Evolutionary conservation across 2,329 filamentous ascomycete species (phyloP).

Genomic region (Apiospora saccharicola): DNA sequence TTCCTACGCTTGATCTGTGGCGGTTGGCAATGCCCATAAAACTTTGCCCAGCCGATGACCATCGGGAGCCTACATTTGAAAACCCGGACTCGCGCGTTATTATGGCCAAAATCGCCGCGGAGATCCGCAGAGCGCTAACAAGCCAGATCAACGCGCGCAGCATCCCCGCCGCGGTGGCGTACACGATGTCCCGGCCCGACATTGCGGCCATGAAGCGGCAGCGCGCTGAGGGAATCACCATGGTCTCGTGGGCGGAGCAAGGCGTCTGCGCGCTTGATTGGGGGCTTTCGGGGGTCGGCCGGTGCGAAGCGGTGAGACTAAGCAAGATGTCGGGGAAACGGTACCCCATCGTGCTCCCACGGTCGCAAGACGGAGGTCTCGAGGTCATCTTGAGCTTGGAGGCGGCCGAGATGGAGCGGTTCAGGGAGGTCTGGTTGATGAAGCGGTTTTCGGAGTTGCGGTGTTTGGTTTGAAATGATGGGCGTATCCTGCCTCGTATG

Average conservation of each 20-base stretch:
- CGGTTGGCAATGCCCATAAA: neutral
- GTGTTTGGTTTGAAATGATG: conserved; percentile 25
- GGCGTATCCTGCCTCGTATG: too few relatives aligned
- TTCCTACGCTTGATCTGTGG: conserved; percentile 27
- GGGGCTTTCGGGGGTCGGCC: conserved; percentile 30
- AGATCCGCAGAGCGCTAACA: conserved; percentile 32
- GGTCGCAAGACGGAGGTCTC: conserved; percentile 31
- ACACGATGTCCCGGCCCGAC: conserved; percentile 29
- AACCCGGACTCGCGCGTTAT: neutral
- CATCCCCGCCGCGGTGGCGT: conserved; percentile 27
- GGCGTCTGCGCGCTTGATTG: conserved; percentile 38
- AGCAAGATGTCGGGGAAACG: conserved; percentile 32
- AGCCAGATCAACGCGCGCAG: neutral
- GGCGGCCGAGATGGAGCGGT: conserved; percentile 29
- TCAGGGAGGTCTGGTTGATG: conserved; percentile 31
- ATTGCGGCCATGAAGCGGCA: conserved; percentile 30
- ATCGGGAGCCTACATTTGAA: neutral
- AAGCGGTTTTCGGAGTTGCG: conserved; percentile 32
- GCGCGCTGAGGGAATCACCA: conserved; percentile 35
- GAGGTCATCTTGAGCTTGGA: conserved; percentile 39
- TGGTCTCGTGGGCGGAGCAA: conserved; percentile 44
- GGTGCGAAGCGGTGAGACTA: conserved; percentile 39
- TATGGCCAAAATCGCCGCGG: conserved; percentile 33
- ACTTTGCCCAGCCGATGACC: neutral
- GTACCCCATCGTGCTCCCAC: conserved; percentile 41